A percentile compares a stretch with the other conserved stretches of the same genome.
phyloP scores from a whole-genome alignment of 2,329 filamentous ascomycete species.

The Bimuria novae-zelandiae region DNA sequence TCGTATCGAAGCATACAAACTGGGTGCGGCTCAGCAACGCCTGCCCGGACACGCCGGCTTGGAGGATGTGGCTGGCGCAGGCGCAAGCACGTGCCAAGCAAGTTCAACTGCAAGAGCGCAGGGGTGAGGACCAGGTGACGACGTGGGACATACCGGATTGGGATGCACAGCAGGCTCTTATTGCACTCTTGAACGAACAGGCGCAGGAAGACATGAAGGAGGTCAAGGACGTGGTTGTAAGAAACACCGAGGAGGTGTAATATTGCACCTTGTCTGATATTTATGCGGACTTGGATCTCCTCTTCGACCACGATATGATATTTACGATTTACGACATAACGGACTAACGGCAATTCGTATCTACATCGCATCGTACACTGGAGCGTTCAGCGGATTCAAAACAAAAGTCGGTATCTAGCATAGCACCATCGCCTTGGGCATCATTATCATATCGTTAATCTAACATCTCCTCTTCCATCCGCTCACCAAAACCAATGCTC shows the following conservation, averaged over 20 bases:
- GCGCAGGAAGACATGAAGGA: slow-evolving; percentile 19
- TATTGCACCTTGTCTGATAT: slow-evolving; percentile 13
- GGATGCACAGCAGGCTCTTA: slow-evolving; percentile 35
- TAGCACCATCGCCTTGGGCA: background rate
- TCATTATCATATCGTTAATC: background rate
- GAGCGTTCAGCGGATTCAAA: slow-evolving; percentile 6
- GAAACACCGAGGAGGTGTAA: background rate
- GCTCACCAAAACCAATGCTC: no score
- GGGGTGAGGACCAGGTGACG: slow-evolving; percentile 16
- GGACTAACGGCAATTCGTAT: slow-evolving; percentile 1
- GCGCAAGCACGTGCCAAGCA: slow-evolving; percentile 34
- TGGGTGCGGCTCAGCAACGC: slow-evolving; percentile 51
- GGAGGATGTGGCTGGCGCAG: slow-evolving; percentile 49
- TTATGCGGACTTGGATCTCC: slow-evolving; percentile 9
- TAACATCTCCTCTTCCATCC: background rate
- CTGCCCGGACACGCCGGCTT: slow-evolving; percentile 49
- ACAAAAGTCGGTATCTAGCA: background rate
- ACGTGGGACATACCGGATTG: slow-evolving; percentile 42
- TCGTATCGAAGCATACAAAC: slow-evolving; percentile 49
- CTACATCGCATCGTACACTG: background rate
- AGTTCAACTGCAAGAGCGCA: slow-evolving; percentile 15
- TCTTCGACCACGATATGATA: slow-evolving; percentile 16
- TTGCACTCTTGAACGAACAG: slow-evolving; percentile 25
- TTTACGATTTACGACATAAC: slow-evolving; percentile 12
- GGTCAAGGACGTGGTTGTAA: slow-evolving; percentile 20